Percentiles rank a stretch among this genome's conserved stretches.
These are phyloP conservation scores for Apiospora arundinis DNA, from an alignment of 2,329 filamentous ascomycete species.

Conservation along the genomic window DNA sequence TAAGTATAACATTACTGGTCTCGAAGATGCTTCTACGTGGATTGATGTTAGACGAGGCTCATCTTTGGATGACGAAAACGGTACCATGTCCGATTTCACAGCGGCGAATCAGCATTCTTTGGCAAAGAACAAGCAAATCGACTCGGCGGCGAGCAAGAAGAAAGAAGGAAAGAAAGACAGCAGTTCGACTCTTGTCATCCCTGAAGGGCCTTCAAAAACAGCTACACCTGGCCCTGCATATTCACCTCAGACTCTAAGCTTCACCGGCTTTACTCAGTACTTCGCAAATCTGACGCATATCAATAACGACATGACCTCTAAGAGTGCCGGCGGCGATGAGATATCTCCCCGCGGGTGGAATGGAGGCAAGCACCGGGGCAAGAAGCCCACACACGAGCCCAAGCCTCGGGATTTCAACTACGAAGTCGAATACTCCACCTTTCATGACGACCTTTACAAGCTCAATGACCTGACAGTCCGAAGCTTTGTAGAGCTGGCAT, in stretches of 20 bases:
- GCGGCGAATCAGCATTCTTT: neutral
- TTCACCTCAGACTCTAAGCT: slow-evolving; percentile 79
- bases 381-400: slow-evolving; percentile 61
- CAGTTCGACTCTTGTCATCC: slow-evolving; percentile 68
- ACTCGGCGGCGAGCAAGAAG: slow-evolving; percentile 42
- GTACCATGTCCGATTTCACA: neutral
- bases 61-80: slow-evolving; percentile 36
- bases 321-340: slow-evolving; percentile 37
- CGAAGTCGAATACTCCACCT: slow-evolving; percentile 87
- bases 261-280: slow-evolving; percentile 86
- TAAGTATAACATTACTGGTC: slow-evolving; percentile 87
- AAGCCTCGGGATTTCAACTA: slow-evolving; percentile 72
- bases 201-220: slow-evolving; percentile 73
- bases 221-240: slow-evolving; percentile 88
- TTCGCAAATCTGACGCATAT: slow-evolving; percentile 92
- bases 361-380: slow-evolving; percentile 66
- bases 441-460: slow-evolving; percentile 75
- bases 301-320: slow-evolving; percentile 70
- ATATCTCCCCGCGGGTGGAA: slow-evolving; percentile 59
- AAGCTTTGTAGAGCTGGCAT: slow-evolving; percentile 80
- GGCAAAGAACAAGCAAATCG: slow-evolving; percentile 28
- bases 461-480: slow-evolving; percentile 84
- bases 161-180: slow-evolving; percentile 56
- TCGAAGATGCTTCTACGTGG: slow-evolving; percentile 65
- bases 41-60: slow-evolving; percentile 29